Evolutionary conservation across 768 basidiomycete species (phyloP).

Genomic region (Suillus plorans): DNA sequence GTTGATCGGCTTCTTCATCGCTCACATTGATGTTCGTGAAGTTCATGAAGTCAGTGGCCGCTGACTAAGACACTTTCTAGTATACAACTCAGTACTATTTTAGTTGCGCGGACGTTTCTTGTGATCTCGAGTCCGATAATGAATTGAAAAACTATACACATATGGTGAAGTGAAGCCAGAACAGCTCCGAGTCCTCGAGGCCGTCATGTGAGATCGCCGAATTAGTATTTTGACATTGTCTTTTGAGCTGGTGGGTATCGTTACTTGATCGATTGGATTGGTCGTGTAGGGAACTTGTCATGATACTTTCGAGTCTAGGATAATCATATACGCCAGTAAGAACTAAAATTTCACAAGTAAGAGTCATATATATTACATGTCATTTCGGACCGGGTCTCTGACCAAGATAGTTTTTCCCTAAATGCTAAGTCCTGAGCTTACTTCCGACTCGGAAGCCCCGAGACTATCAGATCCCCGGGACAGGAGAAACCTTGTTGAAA

Average conservation of each 20-base stretch:
- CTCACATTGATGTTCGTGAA: constrained; percentile 62
- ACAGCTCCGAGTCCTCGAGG: too few species aligned
- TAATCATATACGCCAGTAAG: neutral
- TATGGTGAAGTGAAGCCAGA: too few species aligned
- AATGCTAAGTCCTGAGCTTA: neutral
- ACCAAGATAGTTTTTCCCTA: neutral
- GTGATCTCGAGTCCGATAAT: too few species aligned
- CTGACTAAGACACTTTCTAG: neutral
- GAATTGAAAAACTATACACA: too few species aligned
- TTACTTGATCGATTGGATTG: neutral
- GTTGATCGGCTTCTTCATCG: neutral
- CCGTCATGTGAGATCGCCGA: too few species aligned
- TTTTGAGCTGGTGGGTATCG: neutral
- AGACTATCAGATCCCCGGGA: neutral
- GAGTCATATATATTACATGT: too few species aligned
- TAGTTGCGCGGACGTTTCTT: too few species aligned
- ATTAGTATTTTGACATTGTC: too few species aligned
- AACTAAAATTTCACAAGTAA: neutral
- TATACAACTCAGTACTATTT: too few species aligned
- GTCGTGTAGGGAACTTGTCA: neutral
- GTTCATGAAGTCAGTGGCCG: constrained; percentile 26
- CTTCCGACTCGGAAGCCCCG: too few species aligned
- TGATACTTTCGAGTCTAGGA: neutral
- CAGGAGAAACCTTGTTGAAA: neutral
- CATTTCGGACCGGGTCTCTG: neutral